Evolutionary conservation across 495 filamentous ascomycete genomes (phyloP), one percentile per base, ranked within the genome.

Genomic region (Hypoxylon cercidicola): DNA sequence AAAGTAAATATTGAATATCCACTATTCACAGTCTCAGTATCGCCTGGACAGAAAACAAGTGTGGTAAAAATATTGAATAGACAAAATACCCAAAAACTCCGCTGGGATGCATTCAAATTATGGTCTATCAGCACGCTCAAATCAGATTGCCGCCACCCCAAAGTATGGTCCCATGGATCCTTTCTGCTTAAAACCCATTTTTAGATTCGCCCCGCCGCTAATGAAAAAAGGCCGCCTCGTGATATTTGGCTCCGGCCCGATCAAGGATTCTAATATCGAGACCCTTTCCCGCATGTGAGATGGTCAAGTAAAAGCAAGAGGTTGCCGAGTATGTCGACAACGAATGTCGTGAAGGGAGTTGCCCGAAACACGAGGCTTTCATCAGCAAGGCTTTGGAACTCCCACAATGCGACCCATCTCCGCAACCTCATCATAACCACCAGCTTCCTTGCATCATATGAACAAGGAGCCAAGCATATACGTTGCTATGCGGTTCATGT

Each of bases 41-140:
- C 25, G 4, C 6, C n/a, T 15, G 34, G n/a, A 35, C 4, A 6
- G 20, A 34, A 18, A 12, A 51, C 10, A 10, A 45, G 54, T 30
- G 25, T 65, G 37, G 13, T 9, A 11, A 37, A 37, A n/a, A 37
- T 37, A 37, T 37, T 37, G 35, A 30, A 50, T 12, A 41, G 23
- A 7, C 30, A 60, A 63, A 51, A 60, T 55, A 39, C 65, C 59
- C 65, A 37, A 41, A 51, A 68, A 68, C 65, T 68, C 65, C 59
- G 21, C 28, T 56, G 44, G 60, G 65, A 68, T 68, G 65, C 65
- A 63, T 60, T 68, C 65, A 63, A 63, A 68, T 68, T 68, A 62
- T 68, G 65, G 65, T 68, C 65, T 68, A 68, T 68, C 60, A 60
- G 49, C 28, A 41, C 59, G 59, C 55, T 60, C 40, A 55, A 59